These are phyloP conservation scores for Dipteronia sinensis DNA, from an alignment of 345 rosid genomes.

Conservation along the genomic window DNA sequence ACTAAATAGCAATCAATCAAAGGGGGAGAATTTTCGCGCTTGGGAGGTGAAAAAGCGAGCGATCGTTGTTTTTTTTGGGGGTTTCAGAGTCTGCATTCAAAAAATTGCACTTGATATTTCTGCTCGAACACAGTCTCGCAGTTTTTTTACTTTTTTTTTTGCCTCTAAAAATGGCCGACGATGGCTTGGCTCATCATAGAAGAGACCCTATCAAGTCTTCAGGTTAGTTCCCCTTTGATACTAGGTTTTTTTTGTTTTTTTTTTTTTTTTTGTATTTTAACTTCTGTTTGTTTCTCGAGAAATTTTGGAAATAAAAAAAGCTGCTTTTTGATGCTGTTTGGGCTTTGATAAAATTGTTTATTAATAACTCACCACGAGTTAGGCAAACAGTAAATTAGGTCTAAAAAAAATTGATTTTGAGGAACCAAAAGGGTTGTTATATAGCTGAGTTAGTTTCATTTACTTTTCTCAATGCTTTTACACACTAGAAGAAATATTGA, in stretches of 20 bases:
- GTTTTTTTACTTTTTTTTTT: background rate
- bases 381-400: conserved; percentile 1
- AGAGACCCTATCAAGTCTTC: conserved; percentile 79
- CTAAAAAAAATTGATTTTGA: background rate
- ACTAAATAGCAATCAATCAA: background rate
- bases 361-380: background rate
- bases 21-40: conserved; percentile 36
- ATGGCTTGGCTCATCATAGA: conserved; percentile 46
- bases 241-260: background rate
- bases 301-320: background rate
- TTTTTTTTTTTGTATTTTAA: conserved; percentile 10
- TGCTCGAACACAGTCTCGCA: background rate
- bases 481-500: background rate
- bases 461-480: background rate
- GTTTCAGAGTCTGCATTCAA: background rate
- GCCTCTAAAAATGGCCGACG: conserved; percentile 63
- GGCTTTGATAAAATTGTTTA: background rate
- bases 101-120: conserved; percentile 4
- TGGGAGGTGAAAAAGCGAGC: conserved; percentile 16
- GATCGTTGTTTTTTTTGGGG: conserved; percentile 19
- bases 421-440: background rate
- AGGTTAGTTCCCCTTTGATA: conserved; percentile 38
- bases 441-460: background rate
- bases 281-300: conserved; percentile 26
- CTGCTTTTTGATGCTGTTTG: background rate